Conservation (phyloP, 2,329 filamentous ascomycete species). For the Westerdykella ornata region DNA sequence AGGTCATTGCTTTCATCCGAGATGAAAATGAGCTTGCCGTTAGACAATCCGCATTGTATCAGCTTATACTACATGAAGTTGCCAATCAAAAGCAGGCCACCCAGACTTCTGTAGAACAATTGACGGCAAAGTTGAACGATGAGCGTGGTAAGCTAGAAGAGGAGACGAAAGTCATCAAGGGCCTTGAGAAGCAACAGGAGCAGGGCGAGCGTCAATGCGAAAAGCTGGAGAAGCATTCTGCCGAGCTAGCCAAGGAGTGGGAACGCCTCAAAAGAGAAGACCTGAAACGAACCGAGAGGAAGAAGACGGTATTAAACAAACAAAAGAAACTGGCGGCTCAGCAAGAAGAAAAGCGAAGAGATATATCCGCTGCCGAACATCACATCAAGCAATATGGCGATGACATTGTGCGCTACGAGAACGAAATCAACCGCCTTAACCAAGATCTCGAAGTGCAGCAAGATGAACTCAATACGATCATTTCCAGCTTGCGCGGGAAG, state of each 20-base stretch:
- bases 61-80: conserved; percentile 83
- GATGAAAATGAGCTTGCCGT: conserved; percentile 88
- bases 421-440: conserved; percentile 72
- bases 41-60: conserved; percentile 88
- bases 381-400: conserved; percentile 69
- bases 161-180: conserved; percentile 82
- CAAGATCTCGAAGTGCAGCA: conserved; percentile 71
- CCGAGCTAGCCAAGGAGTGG: conserved; percentile 75
- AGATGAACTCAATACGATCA: conserved; percentile 71
- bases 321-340: conserved; percentile 92
- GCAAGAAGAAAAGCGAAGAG: conserved; percentile 67
- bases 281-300: conserved; percentile 97
- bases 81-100: conserved; percentile 83
- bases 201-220: conserved; percentile 79
- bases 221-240: conserved; percentile 70
- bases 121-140: conserved; percentile 76
- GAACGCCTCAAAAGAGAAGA: conserved; percentile 91
- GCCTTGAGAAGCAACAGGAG: conserved; percentile 77
- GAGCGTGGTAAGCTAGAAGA: conserved; percentile 91
- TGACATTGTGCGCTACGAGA: conserved; percentile 68
- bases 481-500: conserved; percentile 86
- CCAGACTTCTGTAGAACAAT: conserved; percentile 81
- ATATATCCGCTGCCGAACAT: conserved; percentile 66
- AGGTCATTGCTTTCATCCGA: conserved; percentile 77
- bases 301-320: conserved; percentile 85